Conservation (phyloP, 768 basidiomycete species). For the Pulveroboletus sp. region DNA sequence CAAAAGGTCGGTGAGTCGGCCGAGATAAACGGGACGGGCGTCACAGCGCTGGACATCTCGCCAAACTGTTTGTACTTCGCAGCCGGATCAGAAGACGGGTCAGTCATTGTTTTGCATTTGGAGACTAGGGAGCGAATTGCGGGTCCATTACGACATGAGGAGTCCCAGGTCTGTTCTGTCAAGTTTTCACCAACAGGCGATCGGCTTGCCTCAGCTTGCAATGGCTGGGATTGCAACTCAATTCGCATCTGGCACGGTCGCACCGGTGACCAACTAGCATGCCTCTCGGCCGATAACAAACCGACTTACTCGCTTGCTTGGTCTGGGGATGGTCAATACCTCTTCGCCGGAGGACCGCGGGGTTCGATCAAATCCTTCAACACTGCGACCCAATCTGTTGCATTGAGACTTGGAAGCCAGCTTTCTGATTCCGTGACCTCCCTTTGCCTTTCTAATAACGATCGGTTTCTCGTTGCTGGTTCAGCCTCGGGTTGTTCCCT, state of each 20-base stretch:
- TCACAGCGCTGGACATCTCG: conserved; percentile 8
- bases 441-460: conserved; percentile 2
- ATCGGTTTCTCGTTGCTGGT: neutral
- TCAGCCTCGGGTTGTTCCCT: conserved; percentile 4
- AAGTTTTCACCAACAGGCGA: conserved; percentile 6
- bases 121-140: neutral
- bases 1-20: neutral
- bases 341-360: conserved; percentile 7
- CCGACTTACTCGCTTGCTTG: conserved; percentile 6
- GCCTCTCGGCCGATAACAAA: neutral
- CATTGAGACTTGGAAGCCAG: neutral
- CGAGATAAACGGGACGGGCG: neutral
- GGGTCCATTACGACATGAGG: neutral
- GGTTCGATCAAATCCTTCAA: conserved; percentile 9
- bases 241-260: conserved; percentile 6
- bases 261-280: conserved; percentile 7
- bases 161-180: neutral
- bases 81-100: conserved; percentile 3
- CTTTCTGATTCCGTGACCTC: conserved; percentile 4
- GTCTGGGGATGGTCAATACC: conserved; percentile 1
- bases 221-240: neutral
- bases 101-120: neutral
- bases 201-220: conserved; percentile 7
- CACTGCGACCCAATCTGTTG: neutral
- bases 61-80: neutral